Conservation (phyloP, 345 rosid genomes). For the Citrus mangshanensis region DNA sequence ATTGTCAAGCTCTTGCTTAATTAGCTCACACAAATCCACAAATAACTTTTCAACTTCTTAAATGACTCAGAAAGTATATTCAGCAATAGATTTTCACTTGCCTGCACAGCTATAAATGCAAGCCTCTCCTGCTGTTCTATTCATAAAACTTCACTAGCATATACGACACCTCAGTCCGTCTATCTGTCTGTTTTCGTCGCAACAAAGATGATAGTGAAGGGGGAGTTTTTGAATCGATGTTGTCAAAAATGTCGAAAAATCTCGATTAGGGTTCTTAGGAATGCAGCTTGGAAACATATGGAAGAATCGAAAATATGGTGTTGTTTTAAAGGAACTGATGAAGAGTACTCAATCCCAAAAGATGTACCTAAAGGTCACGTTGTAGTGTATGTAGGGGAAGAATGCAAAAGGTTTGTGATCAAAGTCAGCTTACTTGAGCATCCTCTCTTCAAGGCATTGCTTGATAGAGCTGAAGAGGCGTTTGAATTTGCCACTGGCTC, state of each 20-base stretch:
- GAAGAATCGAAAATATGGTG: neutral
- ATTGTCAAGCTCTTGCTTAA: neutral
- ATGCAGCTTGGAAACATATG: neutral
- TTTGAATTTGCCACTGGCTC: constrained; percentile 21
- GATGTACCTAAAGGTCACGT: constrained; percentile 44
- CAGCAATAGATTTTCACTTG: too few species aligned
- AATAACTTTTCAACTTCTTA: neutral
- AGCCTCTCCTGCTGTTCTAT: neutral
- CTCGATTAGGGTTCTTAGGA: neutral
- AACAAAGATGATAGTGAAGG: neutral
- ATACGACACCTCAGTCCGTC: neutral
- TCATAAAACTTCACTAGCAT: neutral
- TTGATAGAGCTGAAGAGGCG: constrained; percentile 35
- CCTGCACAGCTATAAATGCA: neutral
- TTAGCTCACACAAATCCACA: neutral
- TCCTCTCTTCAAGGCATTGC: constrained; percentile 33
- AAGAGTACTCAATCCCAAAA: constrained; percentile 7
- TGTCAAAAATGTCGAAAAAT: neutral
- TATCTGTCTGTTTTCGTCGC: neutral
- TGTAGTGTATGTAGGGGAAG: constrained; percentile 38
- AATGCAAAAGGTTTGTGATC: constrained; percentile 35
- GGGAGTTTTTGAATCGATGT: neutral
- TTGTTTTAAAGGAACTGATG: neutral
- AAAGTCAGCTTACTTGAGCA: constrained; percentile 22
- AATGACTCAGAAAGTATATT: neutral